Evolutionary conservation across 176 grass and related monocot genomes (phyloP).

Genomic region (Zoysia pacifica): DNA sequence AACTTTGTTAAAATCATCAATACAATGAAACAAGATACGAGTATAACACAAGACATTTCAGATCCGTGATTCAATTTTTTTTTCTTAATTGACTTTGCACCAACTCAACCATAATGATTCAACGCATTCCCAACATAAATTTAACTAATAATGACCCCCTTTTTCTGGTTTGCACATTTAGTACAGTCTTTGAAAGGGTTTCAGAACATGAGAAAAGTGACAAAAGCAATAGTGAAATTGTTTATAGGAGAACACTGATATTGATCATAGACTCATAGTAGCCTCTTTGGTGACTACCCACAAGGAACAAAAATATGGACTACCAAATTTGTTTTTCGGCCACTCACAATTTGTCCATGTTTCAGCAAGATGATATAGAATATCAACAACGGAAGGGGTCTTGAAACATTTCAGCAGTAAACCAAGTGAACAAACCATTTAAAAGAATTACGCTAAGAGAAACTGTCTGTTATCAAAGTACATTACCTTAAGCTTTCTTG

Average conservation of each 20-base stretch:
- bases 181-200: background rate
- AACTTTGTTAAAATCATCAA: slow-evolving; percentile 31
- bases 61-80: background rate
- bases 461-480: background rate
- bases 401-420: background rate
- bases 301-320: background rate
- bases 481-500: slow-evolving; percentile 85
- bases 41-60: slow-evolving; percentile 10
- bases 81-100: background rate
- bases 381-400: background rate
- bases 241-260: background rate
- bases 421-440: background rate
- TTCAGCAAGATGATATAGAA: slow-evolving; percentile 3
- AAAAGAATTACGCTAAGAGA: slow-evolving; percentile 1
- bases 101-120: slow-evolving; percentile 10
- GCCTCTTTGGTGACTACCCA: background rate
- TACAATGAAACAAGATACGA: background rate
- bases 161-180: background rate
- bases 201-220: background rate
- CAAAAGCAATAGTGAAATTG: background rate
- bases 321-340: background rate
- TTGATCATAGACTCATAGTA: background rate
- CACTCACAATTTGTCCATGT: background rate
- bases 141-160: background rate
- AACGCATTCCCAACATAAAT: background rate